Evolutionary conservation across 2,329 filamentous ascomycete species (phyloP), one percentile per base, ranked within the genome.

Genomic region (Pseudogymnoascus sp.): DNA sequence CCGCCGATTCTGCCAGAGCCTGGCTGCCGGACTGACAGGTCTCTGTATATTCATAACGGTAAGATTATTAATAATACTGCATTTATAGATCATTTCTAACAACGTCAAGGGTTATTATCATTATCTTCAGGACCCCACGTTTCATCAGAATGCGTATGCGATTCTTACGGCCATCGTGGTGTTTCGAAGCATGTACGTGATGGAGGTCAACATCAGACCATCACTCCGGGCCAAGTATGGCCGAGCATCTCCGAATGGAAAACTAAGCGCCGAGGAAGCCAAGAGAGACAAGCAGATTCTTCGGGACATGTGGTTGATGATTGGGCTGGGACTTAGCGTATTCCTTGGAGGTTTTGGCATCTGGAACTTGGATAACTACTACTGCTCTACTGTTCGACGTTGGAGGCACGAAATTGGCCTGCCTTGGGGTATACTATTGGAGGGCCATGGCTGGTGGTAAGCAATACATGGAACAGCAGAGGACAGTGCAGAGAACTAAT

Each of bases 131-230:
- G 85, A 90, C 64, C 87, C 87, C 0, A 75, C 78, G 0, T 90
- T 90, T 73, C 87, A 90, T 72, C 87, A 90, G 68, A 87, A 81
- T 67, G 82, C 83, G n/a, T 90, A 88, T 66, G 86, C 84, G 0
- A 68, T 87, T 11, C 74, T 90, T 35, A 89, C 87, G 0, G 78
- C 79, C 9, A 74, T 85, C 58, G 82, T 90, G 6, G 74, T 90
- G 30, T 73, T 86, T 39, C 79, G 84, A 38, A 83, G 79, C 65
- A 84, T 88, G 76, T 87, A 82, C 66, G 79, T 87, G 12, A 89
- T 89, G 87, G 87, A 90, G 67, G 73, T 79, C 58, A 82, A 79
- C 34, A 76, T 89, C 38, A 79, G 86, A 9, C 85, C 86, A 6
- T 79, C 76, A 5, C 78, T 71, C 20, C 66, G 65, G 47, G 63